Percentiles rank a stretch among this genome's conserved stretches.
These are phyloP conservation scores for Arxiozyma heterogenica DNA, from an alignment of 1,139 yeast species.

Conservation along the genomic window DNA sequence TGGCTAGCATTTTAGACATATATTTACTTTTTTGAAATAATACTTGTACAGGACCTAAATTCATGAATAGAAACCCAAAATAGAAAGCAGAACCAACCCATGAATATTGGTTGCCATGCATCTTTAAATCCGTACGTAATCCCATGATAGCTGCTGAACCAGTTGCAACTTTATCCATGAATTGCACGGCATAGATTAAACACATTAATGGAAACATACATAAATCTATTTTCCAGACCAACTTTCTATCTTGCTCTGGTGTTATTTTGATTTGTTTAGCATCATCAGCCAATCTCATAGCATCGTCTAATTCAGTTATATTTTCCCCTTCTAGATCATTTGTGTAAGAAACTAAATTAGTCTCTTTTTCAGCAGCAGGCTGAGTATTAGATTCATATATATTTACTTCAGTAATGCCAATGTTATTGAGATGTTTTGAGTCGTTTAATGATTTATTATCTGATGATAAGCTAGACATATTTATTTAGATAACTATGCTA, in stretches of 20 bases:
- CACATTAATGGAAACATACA: slow-evolving; percentile 49
- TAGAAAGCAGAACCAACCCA: slow-evolving; percentile 54
- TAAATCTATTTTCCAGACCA: slow-evolving; percentile 47
- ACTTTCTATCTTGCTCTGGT: slow-evolving; percentile 29
- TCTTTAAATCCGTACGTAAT: slow-evolving; percentile 37
- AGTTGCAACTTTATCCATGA: slow-evolving; percentile 55
- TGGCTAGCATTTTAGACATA: slow-evolving; percentile 34
- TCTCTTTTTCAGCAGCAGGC: no score
- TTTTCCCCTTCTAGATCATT: no score
- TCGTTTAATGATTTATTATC: no score
- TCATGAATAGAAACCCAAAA: slow-evolving; percentile 43
- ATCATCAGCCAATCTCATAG: slow-evolving; percentile 25
- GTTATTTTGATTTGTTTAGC: slow-evolving; percentile 24
- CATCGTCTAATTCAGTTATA: no score
- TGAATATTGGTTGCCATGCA: slow-evolving; percentile 45
- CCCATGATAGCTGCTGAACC: slow-evolving; percentile 56
- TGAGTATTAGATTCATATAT: no score
- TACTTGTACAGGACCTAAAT: slow-evolving; percentile 36
- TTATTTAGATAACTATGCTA: no score
- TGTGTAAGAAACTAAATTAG: no score
- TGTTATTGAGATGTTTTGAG: no score
- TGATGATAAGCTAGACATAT: no score
- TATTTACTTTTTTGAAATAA: slow-evolving; percentile 29
- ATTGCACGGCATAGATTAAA: slow-evolving; percentile 47
- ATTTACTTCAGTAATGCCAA: no score